Percentiles rank a stretch among this genome's conserved stretches.
Conservation (phyloP, 1,139 yeast genomes). For the Kodamaea sp. region DNA sequence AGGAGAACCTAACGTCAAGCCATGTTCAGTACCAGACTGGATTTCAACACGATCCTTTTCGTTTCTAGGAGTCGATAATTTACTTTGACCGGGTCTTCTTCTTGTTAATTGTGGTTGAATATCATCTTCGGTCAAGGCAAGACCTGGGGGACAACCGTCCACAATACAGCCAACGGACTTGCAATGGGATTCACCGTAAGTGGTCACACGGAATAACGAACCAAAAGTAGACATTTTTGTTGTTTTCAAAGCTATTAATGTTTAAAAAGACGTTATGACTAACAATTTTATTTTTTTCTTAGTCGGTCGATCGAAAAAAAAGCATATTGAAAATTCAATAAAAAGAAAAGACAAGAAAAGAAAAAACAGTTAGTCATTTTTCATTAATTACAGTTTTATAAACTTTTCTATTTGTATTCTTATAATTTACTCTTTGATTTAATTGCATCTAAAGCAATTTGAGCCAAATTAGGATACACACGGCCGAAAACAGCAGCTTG, state of each 20-base stretch:
- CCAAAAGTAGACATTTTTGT: slow-evolving; percentile 43
- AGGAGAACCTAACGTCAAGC: slow-evolving; percentile 90
- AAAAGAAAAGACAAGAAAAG: slow-evolving; percentile 7
- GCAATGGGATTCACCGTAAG: slow-evolving; percentile 98
- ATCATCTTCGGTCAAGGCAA: slow-evolving; percentile 78
- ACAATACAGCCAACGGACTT: slow-evolving; percentile 98
- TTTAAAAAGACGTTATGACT: background rate
- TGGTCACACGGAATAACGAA: slow-evolving; percentile 63
- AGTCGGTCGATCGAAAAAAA: too few relatives aligned
- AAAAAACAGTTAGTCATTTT: slow-evolving; percentile 9
- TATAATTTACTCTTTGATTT: slow-evolving; percentile 2
- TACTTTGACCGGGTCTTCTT: slow-evolving; percentile 96
- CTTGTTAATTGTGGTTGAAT: slow-evolving; percentile 94
- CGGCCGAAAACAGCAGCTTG: slow-evolving; percentile 46
- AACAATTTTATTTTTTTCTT: background rate
- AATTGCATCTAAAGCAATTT: slow-evolving; percentile 25
- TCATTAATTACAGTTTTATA: slow-evolving; percentile 6
- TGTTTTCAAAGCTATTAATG: slow-evolving; percentile 3
- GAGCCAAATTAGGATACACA: slow-evolving; percentile 44
- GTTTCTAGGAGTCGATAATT: slow-evolving; percentile 88
- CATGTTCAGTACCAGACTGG: slow-evolving; percentile 92
- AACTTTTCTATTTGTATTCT: slow-evolving; percentile 6
- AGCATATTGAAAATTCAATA: background rate
- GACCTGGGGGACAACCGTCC: slow-evolving; percentile 97
- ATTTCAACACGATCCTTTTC: slow-evolving; percentile 91